Evolutionary conservation across 345 rosid species (phyloP), one percentile per base, ranked within the genome.

Genomic region (Euphorbia peplus): DNA sequence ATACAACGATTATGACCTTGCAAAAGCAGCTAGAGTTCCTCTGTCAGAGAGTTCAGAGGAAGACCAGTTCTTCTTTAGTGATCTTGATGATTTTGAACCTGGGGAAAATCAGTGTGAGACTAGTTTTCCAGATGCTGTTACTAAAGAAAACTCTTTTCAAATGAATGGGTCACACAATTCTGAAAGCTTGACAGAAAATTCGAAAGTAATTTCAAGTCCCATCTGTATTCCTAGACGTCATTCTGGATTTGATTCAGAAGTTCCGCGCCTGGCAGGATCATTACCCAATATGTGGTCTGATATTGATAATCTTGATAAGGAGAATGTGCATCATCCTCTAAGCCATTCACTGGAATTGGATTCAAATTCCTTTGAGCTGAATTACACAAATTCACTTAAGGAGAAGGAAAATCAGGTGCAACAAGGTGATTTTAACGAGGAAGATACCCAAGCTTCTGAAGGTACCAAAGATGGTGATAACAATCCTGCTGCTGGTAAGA

Each of bases 51-150:
- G 78, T 75, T 82, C 79, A 47, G 90, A 84, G 72, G 98, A 86
- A 48, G 97, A 85, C 58, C 93, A 91, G 30, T 88, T 93, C 75
- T 79, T 75, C 70, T 86, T 91, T 72, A 68, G 90, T 64, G 93
- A 89, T 81, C 78, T 84, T 72, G 91, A 81, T 57, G 88, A 84
- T 64, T 69, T 46, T 53, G 78, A 82, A 67, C 72, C 64, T 47
- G 68, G 55, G n/a, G 76, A 76, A 63, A 55, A 56, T 70, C 70
- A 67, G 54, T 24, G 60, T 13, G 64, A 55, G 41, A 66, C 80
- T 61, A 63, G 37, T 60, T 73, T 63, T 64, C 72, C 70, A 25
- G 81, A 75, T 72, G 47, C 28, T 50, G 19, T 71, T 25, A 76
- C 78, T 57, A 73, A 64, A 63, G 75, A 76, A 25, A 64, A 41